Evolutionary conservation across 2,329 filamentous ascomycete genomes (phyloP).

Genomic region (Fusarium fracticaudum): DNA sequence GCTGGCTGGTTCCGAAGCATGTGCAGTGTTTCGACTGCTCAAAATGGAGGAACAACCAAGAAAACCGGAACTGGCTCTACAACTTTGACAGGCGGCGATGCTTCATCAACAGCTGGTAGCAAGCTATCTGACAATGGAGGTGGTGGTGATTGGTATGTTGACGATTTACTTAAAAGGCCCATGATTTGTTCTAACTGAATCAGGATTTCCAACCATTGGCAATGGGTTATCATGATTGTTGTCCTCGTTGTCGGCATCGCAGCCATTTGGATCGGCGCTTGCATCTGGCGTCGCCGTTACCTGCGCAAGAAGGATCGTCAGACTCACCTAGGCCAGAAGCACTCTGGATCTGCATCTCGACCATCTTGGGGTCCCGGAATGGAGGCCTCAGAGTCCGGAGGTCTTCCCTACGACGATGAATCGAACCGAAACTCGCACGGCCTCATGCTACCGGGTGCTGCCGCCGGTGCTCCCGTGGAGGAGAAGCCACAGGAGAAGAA

Average conservation of each 20-base stretch:
- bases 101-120: slow-evolving; percentile 13
- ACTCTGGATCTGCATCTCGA: slow-evolving; percentile 49
- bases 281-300: slow-evolving; percentile 78
- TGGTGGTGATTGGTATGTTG: slow-evolving; percentile 57
- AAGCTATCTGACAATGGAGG: slow-evolving; percentile 40
- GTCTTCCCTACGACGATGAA: slow-evolving; percentile 45
- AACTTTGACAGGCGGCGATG: slow-evolving; percentile 23
- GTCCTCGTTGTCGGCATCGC: slow-evolving; percentile 76
- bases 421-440: slow-evolving; percentile 41
- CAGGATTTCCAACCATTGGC: slow-evolving; percentile 76
- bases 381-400: slow-evolving; percentile 33
- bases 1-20: slow-evolving; percentile 76
- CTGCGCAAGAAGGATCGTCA: slow-evolving; percentile 73
- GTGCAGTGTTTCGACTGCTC: slow-evolving; percentile 60
- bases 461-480: slow-evolving; percentile 16
- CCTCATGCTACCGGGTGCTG: slow-evolving; percentile 35
- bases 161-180: background rate
- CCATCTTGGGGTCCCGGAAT: slow-evolving; percentile 51
- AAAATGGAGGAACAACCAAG: slow-evolving; percentile 17
- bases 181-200: slow-evolving; percentile 1
- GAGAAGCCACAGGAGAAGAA: slow-evolving; percentile 54
- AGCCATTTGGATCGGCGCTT: slow-evolving; percentile 72
- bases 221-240: slow-evolving; percentile 85
- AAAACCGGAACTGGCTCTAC: slow-evolving; percentile 11
- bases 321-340: slow-evolving; percentile 48